Conservation (phyloP, 306 rosid genomes). For the Cucumis melo region DNA sequence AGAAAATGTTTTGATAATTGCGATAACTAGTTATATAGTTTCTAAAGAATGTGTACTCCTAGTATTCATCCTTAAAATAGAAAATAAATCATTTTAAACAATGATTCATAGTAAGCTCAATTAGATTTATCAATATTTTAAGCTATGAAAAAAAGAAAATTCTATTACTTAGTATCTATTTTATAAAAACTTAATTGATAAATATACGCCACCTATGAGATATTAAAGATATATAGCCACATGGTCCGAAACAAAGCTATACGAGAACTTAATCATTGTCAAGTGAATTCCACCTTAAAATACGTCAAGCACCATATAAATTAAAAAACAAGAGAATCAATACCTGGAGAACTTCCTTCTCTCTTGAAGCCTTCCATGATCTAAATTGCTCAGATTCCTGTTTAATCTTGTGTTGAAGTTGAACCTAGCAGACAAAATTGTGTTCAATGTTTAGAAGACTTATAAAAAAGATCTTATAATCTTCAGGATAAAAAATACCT, state of each 20-base stretch:
- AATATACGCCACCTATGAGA: neutral
- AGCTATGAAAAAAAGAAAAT: neutral
- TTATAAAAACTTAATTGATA: neutral
- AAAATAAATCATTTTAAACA: no score
- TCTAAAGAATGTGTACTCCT: neutral
- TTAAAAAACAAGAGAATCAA: neutral
- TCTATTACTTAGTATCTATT: neutral
- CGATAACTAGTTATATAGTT: neutral
- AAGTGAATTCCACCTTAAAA: neutral
- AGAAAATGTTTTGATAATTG: neutral
- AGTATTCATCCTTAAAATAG: neutral
- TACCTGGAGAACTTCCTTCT: conserved; percentile 99
- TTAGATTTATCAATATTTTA: neutral
- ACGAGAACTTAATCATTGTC: neutral
- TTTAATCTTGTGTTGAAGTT: conserved; percentile 91
- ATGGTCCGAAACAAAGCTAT: neutral
- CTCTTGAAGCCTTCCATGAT: conserved; percentile 84
- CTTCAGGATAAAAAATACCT: conserved; percentile 27
- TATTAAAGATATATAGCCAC: neutral
- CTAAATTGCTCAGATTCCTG: conserved; percentile 97
- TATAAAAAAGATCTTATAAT: neutral
- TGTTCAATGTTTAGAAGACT: neutral
- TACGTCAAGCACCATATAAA: neutral
- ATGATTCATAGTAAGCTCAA: neutral
- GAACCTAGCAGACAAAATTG: conserved; percentile 41